These are phyloP conservation scores for Ceratorhiza oryzae-sativae DNA, from an alignment of 1,284 basidiomycete genomes.

Conservation along the genomic window DNA sequence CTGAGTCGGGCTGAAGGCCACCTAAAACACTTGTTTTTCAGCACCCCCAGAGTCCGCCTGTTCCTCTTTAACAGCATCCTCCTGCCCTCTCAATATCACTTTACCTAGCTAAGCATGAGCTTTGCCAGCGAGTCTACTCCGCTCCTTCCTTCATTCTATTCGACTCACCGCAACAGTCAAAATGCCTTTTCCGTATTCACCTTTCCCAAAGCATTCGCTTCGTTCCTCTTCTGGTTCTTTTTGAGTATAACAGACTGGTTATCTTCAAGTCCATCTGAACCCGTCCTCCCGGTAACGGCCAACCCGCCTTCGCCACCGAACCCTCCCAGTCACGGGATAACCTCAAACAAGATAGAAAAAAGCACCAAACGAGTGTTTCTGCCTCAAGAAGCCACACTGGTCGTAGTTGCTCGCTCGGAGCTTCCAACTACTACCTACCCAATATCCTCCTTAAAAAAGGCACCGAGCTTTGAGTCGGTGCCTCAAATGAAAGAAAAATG, in stretches of 20 bases:
- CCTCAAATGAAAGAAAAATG: slow-evolving; percentile 27
- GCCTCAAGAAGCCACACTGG: slow-evolving; percentile 17
- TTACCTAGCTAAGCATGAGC: background rate
- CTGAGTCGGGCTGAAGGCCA: background rate
- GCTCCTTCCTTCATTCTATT: slow-evolving; percentile 27
- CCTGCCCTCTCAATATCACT: no score
- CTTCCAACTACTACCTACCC: slow-evolving; percentile 29
- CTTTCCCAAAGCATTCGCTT: background rate
- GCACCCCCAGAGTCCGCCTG: no score
- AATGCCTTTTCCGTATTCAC: background rate
- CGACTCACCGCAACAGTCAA: slow-evolving; percentile 21
- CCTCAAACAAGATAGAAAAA: slow-evolving; percentile 5
- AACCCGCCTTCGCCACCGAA: background rate
- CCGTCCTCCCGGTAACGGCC: slow-evolving; percentile 1
- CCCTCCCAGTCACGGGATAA: background rate
- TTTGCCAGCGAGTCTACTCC: slow-evolving; percentile 23
- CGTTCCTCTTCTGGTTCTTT: background rate
- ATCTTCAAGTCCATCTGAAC: background rate
- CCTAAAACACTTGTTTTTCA: background rate
- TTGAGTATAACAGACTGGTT: background rate
- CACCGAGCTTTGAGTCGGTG: slow-evolving; percentile 33
- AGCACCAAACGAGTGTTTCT: background rate
- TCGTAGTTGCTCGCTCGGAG: slow-evolving; percentile 24
- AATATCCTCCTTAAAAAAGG: slow-evolving; percentile 27
- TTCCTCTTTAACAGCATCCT: no score